phyloP scores from a whole-genome alignment of 768 basidiomycete genomes.

The Pisolithus tinctorius region DNA sequence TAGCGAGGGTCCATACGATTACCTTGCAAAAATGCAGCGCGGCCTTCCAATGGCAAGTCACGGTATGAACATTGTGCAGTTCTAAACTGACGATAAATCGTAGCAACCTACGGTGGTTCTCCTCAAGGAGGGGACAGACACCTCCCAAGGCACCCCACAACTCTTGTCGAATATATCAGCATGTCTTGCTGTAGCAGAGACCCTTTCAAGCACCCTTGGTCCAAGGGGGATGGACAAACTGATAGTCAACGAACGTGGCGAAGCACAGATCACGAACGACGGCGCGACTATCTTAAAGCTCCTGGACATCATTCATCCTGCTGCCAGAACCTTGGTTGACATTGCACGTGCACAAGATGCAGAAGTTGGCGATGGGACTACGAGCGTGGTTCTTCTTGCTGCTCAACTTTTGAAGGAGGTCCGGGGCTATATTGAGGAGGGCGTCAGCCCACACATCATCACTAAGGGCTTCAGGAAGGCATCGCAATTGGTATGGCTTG shows the following conservation, averaged over 20 bases:
- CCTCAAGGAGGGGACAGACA: slow-evolving; percentile 92
- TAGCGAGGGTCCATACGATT: slow-evolving; percentile 7
- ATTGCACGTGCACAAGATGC: slow-evolving; percentile 98
- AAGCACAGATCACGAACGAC: slow-evolving; percentile 99
- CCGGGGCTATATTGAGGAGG: slow-evolving; percentile 88
- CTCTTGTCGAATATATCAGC: slow-evolving; percentile 94
- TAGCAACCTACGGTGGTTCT: slow-evolving; percentile 98
- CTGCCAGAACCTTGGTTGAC: slow-evolving; percentile 95
- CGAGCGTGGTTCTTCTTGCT: slow-evolving; percentile 90
- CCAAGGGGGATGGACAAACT: slow-evolving; percentile 99
- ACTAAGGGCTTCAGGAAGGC: slow-evolving; percentile 94
- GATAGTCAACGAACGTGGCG: slow-evolving; percentile 88
- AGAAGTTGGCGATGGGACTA: slow-evolving; percentile 97
- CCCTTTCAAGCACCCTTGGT: slow-evolving; percentile 90
- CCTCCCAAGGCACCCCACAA: slow-evolving; percentile 90
- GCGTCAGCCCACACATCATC: slow-evolving; percentile 94
- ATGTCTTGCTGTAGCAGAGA: slow-evolving; percentile 89
- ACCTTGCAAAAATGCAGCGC: slow-evolving; percentile 66
- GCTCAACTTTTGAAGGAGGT: slow-evolving; percentile 94
- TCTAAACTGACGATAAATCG: slow-evolving; percentile 12
- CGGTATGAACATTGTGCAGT: background rate
- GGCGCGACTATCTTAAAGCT: slow-evolving; percentile 97
- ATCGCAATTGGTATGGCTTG: slow-evolving; percentile 62
- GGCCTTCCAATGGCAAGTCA: slow-evolving; percentile 64
- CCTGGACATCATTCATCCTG: slow-evolving; percentile 96